Evolutionary conservation across 257 asterid species (phyloP), one percentile per base, ranked within the genome.

Genomic region (Nicotiana knightiana): DNA sequence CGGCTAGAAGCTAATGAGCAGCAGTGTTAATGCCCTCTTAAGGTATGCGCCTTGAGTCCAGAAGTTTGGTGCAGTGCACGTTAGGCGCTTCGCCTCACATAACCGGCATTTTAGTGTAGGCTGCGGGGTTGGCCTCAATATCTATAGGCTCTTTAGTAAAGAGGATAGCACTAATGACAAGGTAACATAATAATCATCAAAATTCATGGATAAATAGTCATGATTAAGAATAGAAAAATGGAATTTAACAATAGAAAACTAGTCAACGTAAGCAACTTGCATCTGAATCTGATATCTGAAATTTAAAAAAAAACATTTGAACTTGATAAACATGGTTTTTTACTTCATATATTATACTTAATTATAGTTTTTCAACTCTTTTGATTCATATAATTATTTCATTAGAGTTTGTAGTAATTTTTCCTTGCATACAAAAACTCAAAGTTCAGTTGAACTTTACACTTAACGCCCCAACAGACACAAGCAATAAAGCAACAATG

Each of bases 151-250:
- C 46, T 70, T 3, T 55, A 6, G 46, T 5, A 43, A 30, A 43
- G 77, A 68, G 57, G 77, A 68, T 68, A 68, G 77, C 54, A 67
- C 18, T 43, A 46, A n/a, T 70, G 58, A 70, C 77, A 70, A 70
- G 39, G 30, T 68, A 68, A 6, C 5, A 70, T 70, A 32, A 55
- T 39, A 70, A 10, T 70, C 77, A 43, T 70, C 77, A 43, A 68
- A 70, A 32, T 70, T 70, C 77, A 21, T 70, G 58, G 46, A 70
- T n/a, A n/a, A 39, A 70, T 15, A 39, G 39, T 18, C 11, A 10
- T 70, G 58, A 68, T 39, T 68, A 68, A n/a, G 33, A 5, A n/a
- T 2, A 21, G 54, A 32, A 68, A 68, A 39, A n/a, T 68, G 48
- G 77, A 39, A 68, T 39, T 68, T 68, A 43, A 39, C 54, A 68